These are phyloP conservation scores for Zea mays DNA, from an alignment of 176 grass and related monocot genomes.

Conservation along the genomic window DNA sequence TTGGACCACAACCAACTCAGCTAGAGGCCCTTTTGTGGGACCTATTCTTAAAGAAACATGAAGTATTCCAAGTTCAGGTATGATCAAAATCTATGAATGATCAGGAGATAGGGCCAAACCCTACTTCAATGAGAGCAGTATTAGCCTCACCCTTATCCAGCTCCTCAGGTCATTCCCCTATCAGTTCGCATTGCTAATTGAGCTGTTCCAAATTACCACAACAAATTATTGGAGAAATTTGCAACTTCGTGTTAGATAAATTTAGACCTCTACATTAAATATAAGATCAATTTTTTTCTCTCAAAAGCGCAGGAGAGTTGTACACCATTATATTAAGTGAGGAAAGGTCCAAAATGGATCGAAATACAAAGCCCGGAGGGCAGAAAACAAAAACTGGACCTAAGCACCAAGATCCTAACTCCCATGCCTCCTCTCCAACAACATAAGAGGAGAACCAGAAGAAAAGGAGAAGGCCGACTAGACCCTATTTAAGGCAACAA, in stretches of 20 bases:
- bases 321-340: no score
- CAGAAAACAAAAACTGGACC: no score
- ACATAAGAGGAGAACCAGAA: no score
- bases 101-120: not conserved
- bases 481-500: no score
- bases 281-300: slow-evolving; percentile 6
- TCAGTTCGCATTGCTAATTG: not conserved
- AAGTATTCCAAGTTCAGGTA: no score
- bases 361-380: no score
- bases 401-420: no score
- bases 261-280: not conserved
- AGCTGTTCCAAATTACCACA: not conserved
- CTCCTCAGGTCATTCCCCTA: not conserved
- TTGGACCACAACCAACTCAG: no score
- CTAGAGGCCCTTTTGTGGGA: not conserved
- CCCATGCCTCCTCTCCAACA: no score
- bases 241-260: not conserved
- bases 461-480: no score
- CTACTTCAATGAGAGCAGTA: not conserved
- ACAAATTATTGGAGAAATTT: slow-evolving; percentile 8
- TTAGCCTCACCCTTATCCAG: not conserved
- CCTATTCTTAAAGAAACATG: not conserved
- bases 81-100: not conserved
- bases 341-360: no score
- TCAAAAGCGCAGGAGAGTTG: no score